phyloP scores from a whole-genome alignment of 495 filamentous ascomycete species.

The Hypoxylon perforatum region DNA sequence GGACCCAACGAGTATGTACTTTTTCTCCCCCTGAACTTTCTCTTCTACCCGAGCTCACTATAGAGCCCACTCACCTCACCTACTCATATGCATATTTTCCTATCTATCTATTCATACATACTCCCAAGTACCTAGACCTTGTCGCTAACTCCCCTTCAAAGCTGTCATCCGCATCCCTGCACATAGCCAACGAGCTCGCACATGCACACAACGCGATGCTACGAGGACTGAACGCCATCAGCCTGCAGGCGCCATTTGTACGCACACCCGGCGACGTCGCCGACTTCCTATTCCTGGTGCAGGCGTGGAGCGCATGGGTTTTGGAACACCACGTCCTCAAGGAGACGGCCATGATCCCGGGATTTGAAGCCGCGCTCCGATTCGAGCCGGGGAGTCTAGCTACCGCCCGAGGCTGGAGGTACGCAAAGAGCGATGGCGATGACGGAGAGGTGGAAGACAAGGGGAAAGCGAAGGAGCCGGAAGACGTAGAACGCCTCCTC shows the following conservation, averaged over 20 bases:
- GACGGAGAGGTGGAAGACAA: neutral
- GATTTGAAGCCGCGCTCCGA: slow-evolving; percentile 45
- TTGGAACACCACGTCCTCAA: slow-evolving; percentile 48
- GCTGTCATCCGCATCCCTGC: slow-evolving; percentile 36
- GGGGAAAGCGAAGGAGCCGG: neutral
- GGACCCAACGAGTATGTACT: slow-evolving; percentile 33
- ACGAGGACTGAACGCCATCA: slow-evolving; percentile 61
- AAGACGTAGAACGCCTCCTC: neutral
- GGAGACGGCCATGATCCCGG: slow-evolving; percentile 47
- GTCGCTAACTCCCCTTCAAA: slow-evolving; percentile 1
- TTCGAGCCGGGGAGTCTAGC: slow-evolving; percentile 32
- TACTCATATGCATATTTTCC: neutral
- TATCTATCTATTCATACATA: neutral
- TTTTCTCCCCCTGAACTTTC: neutral
- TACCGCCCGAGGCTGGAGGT: neutral
- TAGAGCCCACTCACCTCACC: neutral
- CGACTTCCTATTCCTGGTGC: slow-evolving; percentile 55
- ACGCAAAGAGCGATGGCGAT: neutral
- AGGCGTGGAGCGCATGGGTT: slow-evolving; percentile 46
- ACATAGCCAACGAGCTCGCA: slow-evolving; percentile 57
- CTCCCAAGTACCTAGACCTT: neutral
- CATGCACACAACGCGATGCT: slow-evolving; percentile 61
- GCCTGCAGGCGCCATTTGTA: slow-evolving; percentile 59
- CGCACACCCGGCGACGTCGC: slow-evolving; percentile 37
- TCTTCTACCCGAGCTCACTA: neutral